Evolutionary conservation across 2,329 filamentous ascomycete species (phyloP).

Genomic region (Xylariaceae sp.): DNA sequence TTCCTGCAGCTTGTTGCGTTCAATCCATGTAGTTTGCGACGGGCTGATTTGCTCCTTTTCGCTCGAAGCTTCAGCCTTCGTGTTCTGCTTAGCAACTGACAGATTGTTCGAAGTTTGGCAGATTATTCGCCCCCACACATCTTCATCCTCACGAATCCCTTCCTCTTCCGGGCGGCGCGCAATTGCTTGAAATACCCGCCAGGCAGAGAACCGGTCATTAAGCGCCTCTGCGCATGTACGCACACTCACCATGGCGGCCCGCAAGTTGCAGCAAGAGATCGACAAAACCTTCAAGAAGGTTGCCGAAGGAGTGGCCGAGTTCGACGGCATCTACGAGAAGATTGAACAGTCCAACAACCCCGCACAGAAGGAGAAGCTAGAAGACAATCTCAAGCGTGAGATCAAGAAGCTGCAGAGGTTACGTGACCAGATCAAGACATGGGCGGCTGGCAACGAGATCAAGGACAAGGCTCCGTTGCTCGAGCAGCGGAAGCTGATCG

Average conservation of each 20-base stretch:
- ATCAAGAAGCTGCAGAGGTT: conserved; percentile 99
- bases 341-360: conserved; percentile 88
- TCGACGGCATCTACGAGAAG: conserved; percentile 96
- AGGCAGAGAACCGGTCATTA: not conserved
- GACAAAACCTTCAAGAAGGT: conserved; percentile 99
- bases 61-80: too few species aligned
- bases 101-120: too few species aligned
- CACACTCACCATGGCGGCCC: conserved; percentile 70
- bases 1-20: too few species aligned
- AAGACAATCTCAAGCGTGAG: conserved; percentile 96
- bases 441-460: conserved; percentile 97
- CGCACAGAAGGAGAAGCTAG: conserved; percentile 95
- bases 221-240: conserved; percentile 15
- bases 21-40: too few species aligned
- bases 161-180: not conserved
- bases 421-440: conserved; percentile 99
- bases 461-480: conserved; percentile 96
- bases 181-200: not conserved
- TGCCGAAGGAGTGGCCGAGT: conserved; percentile 82
- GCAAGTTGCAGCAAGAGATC: conserved; percentile 96
- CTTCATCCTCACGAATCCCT: not conserved
- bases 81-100: too few species aligned
- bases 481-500: conserved; percentile 92
- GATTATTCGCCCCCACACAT: too few species aligned
- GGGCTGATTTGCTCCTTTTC: too few species aligned